Base-by-base conservation (phyloP, 2,329 filamentous ascomycete species). In the Daldinia eschscholtzii region DNA sequence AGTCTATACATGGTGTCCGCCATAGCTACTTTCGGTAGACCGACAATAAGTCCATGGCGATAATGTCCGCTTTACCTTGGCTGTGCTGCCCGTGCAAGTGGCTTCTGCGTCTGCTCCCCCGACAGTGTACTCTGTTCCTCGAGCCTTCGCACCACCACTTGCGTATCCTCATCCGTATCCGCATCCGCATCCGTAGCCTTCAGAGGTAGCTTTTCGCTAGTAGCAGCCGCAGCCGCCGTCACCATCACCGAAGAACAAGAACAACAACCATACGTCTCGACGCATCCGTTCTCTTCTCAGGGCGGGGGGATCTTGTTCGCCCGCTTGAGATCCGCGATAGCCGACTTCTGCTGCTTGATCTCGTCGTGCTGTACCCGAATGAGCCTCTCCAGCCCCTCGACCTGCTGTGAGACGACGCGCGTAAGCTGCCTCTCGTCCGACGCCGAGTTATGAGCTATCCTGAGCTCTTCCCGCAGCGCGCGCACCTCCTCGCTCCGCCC, bases 361-460 rank as follows among this genome's bases (percentile, higher is more conserved):
- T 71, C 65, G 23, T 6, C 9, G 28, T 71, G 68, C 13, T 71
- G 68, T 2, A 64, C 18, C 15, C 35, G 18, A 1, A 65, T 1
- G 4, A 71, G 13, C 1, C 6, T 35, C 9, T 61, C 9, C 18
- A 66, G 44, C 4, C 23, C 44, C 13, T 68, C 62, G 2, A 48
- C 52, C 41, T 71, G 62, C 15, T 44, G 18, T 4, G 65, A 56
- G 10, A 71, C 7, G 2, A 60, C 6, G 1, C 53, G 62, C 2
- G 62, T 58, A n/a, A 68, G 20, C 2, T 28, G 44, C 13, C 62
- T 56, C 58, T 70, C 62, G 4, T 64, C 57, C 3, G 9, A 23
- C 4, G 63, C 13, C 0, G 13, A 33, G 4, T 46, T 48, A 1
- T 53, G 26, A 4, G 60, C 52, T 1, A 12, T 23, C 5, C 57